Base-by-base conservation (phyloP, 225 moss, liverwort and hornwort species). In the Ulota crispa region DNA sequence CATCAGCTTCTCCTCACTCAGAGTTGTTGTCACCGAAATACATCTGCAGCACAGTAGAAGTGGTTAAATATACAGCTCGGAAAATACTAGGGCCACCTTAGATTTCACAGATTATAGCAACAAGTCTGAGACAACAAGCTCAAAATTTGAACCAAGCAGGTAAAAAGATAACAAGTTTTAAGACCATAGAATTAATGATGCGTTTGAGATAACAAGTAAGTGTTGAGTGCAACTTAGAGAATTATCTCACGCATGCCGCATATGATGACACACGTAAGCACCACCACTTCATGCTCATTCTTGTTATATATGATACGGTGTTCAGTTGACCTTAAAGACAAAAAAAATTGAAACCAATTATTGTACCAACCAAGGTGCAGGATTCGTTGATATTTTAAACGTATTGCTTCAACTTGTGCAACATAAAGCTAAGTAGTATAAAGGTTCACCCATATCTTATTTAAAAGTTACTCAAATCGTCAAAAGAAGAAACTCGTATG, bases 1-100 rank as follows among this genome's bases (percentile, higher is more conserved):
- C 88, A 76, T 79, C 68, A 98, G 84, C 82, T 92, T 90, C 78
- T 91, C 88, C 88, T 93, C 89, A 47, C 70, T 83, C 10, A 98
- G 87, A 14, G 97, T 98, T 11, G 97, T 98, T 34, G 92, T 98
- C 83, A 98, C 97, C 80, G 93, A 91, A 86, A 98, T 95, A 84
- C 95, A 95, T 86, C 95, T 95, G 85, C 84, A 79, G 75, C 80
- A 72, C 61, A 76, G 34, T 23, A 41, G 73, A 78, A 68, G 19
- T 37, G 32, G 24, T 76, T 24, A 81, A 67, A 70, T 75, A 64
- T 23, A 52, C 9, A 61, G 28, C 64, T 61, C 61, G 36, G 39
- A 63, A 23, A 73, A 34, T 69, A 27, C 15, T 34, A 55, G 6
- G 2, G 34, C 20, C 9, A 64, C 64, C 4, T 64, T 64, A n/a